These are phyloP conservation scores for Hyaloperonospora arabidopsidis DNA, from an alignment of 352 stramenopile genomes.

Conservation along the genomic window DNA sequence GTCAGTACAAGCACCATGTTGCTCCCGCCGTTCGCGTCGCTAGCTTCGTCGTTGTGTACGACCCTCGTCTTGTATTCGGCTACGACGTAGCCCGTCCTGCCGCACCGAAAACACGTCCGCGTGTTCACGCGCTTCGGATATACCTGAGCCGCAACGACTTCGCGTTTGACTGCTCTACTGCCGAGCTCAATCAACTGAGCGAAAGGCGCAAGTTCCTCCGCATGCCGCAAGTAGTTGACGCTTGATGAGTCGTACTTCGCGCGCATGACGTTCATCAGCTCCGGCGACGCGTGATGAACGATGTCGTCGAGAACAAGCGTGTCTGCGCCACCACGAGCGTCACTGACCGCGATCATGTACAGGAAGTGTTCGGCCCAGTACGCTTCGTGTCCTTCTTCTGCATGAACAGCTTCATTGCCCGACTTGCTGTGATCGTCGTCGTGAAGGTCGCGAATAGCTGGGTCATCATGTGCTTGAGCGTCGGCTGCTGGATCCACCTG, in stretches of 20 bases:
- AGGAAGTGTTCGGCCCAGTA: too few relatives aligned
- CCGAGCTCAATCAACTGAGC: neutral
- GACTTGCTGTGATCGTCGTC: neutral
- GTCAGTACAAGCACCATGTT: too few relatives aligned
- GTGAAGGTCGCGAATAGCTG: neutral
- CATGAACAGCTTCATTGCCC: too few relatives aligned
- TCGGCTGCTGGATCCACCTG: neutral
- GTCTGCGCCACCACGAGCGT: too few relatives aligned
- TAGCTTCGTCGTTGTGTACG: neutral
- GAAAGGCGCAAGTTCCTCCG: conserved; percentile 1
- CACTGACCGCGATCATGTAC: too few relatives aligned
- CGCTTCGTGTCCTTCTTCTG: too few relatives aligned
- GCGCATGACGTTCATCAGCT: neutral
- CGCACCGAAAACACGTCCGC: neutral
- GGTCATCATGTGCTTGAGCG: neutral
- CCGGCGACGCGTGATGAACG: too few relatives aligned
- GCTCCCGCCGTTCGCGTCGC: neutral
- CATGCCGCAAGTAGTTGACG: conserved; percentile 1
- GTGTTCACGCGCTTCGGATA: neutral
- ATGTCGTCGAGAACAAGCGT: too few relatives aligned
- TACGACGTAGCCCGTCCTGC: neutral
- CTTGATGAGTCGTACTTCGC: neutral
- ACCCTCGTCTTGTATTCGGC: neutral
- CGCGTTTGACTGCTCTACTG: neutral
- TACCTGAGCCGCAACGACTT: neutral